Evolutionary conservation across 1,284 basidiomycete genomes (phyloP).

Genomic region (Rhizopogon parksii): DNA sequence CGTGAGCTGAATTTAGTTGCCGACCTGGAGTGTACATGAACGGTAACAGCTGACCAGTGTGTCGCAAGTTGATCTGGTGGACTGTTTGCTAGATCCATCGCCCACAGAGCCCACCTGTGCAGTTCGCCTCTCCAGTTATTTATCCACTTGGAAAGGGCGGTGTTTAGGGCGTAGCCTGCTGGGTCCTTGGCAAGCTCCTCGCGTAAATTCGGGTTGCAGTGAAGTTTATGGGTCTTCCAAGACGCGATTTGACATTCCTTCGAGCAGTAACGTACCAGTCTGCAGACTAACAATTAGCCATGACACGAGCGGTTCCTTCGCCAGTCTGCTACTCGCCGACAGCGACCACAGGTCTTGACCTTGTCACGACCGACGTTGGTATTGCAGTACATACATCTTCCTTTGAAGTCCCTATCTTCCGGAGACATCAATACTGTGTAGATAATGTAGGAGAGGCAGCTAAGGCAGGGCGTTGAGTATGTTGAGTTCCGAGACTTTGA

Average conservation of each 20-base stretch:
- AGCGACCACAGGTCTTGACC: conserved; percentile 25
- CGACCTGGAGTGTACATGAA: neutral
- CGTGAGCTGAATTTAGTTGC: conserved; percentile 1
- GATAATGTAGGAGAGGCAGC: too few species aligned
- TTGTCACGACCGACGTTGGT: conserved; percentile 21
- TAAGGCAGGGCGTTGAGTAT: too few species aligned
- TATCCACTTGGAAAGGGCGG: conserved; percentile 21
- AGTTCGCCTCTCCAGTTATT: conserved; percentile 20
- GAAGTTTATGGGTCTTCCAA: conserved; percentile 24
- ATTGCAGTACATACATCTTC: conserved; percentile 25
- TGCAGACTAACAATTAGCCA: neutral
- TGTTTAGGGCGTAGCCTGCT: conserved; percentile 11
- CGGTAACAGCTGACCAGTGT: conserved; percentile 9
- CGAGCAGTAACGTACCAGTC: conserved; percentile 25
- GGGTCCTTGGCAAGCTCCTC: conserved; percentile 14
- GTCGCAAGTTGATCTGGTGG: conserved; percentile 16
- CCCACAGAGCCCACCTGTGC: conserved; percentile 16
- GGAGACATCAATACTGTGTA: neutral
- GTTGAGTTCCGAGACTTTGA: too few species aligned
- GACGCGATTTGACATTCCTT: conserved; percentile 23
- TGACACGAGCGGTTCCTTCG: neutral
- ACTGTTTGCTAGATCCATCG: conserved; percentile 25
- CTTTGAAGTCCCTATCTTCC: conserved; percentile 16
- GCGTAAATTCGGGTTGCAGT: conserved; percentile 14
- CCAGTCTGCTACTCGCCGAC: conserved; percentile 16